A percentile compares a stretch with the other conserved stretches of the same genome.
Evolutionary conservation across 2,329 filamentous ascomycete genomes (phyloP).

Genomic region (Sclerotinia spermophila): DNA sequence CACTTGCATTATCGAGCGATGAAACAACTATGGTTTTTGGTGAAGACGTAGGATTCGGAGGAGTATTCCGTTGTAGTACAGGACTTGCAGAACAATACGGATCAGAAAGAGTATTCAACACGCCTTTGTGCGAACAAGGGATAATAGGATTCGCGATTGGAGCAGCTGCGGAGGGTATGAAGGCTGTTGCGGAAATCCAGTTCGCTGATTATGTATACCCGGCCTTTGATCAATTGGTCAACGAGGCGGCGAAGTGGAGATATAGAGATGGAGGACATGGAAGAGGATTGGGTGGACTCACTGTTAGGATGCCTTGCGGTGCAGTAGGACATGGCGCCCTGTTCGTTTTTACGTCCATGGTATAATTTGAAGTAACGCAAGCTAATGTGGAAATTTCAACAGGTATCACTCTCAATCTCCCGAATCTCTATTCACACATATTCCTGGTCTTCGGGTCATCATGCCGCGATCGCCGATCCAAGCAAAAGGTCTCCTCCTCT

Average conservation of each 20-base stretch:
- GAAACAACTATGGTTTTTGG: conserved; percentile 89
- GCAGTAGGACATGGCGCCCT: conserved; percentile 69
- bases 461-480: conserved; percentile 67
- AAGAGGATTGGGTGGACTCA: conserved; percentile 58
- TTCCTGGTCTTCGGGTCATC: conserved; percentile 66
- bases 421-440: conserved; percentile 66
- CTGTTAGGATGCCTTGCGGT: conserved; percentile 68
- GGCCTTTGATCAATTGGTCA: conserved; percentile 74
- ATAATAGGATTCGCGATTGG: conserved; percentile 94
- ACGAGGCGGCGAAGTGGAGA: conserved; percentile 69
- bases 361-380: background rate
- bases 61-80: conserved; percentile 93
- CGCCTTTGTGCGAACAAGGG: conserved; percentile 88
- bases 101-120: conserved; percentile 89
- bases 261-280: conserved; percentile 61
- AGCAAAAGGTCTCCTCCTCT: conserved; percentile 66
- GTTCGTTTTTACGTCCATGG: conserved; percentile 39
- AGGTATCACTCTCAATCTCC: conserved; percentile 70
- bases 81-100: conserved; percentile 86
- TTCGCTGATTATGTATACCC: conserved; percentile 77
- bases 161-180: conserved; percentile 84
- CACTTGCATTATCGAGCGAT: conserved; percentile 76
- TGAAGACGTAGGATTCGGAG: conserved; percentile 95
- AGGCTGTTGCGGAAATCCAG: conserved; percentile 83
- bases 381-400: conserved; percentile 16